Conservation (phyloP, 768 basidiomycete species). For the Leccinum uliginosum region DNA sequence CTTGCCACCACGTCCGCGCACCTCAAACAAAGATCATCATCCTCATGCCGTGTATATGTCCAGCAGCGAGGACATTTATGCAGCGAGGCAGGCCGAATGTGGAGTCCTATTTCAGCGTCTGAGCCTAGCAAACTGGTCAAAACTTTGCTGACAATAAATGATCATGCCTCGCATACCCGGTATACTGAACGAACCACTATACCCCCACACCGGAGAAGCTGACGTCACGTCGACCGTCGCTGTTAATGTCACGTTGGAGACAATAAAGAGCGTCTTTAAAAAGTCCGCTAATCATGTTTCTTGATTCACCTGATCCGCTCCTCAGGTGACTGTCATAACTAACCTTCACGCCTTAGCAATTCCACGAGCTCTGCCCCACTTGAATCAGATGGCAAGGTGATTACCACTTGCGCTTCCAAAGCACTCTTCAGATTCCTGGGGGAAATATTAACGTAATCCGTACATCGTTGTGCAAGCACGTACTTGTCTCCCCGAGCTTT, state of each 20-base stretch:
- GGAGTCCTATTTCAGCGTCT: constrained; percentile 36
- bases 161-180: constrained; percentile 37
- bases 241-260: constrained; percentile 61
- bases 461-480: constrained; percentile 13
- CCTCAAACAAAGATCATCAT: constrained; percentile 58
- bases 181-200: constrained; percentile 39
- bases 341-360: constrained; percentile 43
- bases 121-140: constrained; percentile 6
- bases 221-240: constrained; percentile 42
- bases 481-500: constrained; percentile 74
- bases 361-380: constrained; percentile 30
- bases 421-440: constrained; percentile 68
- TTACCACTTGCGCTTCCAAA: constrained; percentile 69
- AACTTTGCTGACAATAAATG: background rate
- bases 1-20: constrained; percentile 38
- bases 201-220: constrained; percentile 45
- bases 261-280: constrained; percentile 74
- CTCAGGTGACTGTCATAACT: background rate
- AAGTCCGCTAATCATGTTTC: constrained; percentile 44
- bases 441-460: constrained; percentile 1
- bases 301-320: background rate
- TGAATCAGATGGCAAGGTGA: constrained; percentile 46
- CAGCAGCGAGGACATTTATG: constrained; percentile 91
- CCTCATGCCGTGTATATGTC: constrained; percentile 57
- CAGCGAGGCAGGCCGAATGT: constrained; percentile 55